These are phyloP conservation scores for Cardiospermum halicacabum DNA, from an alignment of 345 rosid genomes.

Conservation along the genomic window DNA sequence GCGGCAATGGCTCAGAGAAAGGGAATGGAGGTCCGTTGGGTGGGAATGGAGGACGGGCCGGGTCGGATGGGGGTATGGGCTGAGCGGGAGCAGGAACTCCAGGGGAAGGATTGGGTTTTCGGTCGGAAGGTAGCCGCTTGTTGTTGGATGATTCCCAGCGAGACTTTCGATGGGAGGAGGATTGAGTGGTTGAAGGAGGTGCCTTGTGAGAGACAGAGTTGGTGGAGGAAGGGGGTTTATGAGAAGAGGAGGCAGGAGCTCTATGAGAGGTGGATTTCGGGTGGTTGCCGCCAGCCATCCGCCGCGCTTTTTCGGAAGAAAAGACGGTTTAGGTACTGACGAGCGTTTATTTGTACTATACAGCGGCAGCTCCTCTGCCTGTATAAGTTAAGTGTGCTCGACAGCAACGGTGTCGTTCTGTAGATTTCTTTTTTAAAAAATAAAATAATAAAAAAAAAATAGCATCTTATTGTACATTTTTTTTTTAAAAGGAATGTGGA, in stretches of 20 bases:
- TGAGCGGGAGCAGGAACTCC: constrained; percentile 35
- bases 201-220: constrained; percentile 31
- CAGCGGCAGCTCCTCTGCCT: too few species aligned
- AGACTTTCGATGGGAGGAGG: constrained; percentile 46
- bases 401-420: too few species aligned
- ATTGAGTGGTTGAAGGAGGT: constrained; percentile 26
- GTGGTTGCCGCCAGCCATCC: constrained; percentile 56
- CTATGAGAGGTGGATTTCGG: constrained; percentile 36
- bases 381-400: too few species aligned
- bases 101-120: constrained; percentile 32
- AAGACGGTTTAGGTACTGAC: background rate
- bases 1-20: constrained; percentile 73
- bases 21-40: constrained; percentile 25
- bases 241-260: constrained; percentile 28
- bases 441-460: too few species aligned
- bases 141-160: constrained; percentile 51
- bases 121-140: constrained; percentile 23
- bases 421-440: too few species aligned
- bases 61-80: constrained; percentile 36
- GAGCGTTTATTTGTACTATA: too few species aligned
- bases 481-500: too few species aligned
- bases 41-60: constrained; percentile 12
- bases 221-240: constrained; percentile 32
- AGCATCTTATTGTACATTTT: too few species aligned
- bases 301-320: background rate